Percentiles rank a stretch among this genome's conserved stretches.
Conservation (phyloP, 2,329 filamentous ascomycete genomes). For the Paraconiothyrium sp. region DNA sequence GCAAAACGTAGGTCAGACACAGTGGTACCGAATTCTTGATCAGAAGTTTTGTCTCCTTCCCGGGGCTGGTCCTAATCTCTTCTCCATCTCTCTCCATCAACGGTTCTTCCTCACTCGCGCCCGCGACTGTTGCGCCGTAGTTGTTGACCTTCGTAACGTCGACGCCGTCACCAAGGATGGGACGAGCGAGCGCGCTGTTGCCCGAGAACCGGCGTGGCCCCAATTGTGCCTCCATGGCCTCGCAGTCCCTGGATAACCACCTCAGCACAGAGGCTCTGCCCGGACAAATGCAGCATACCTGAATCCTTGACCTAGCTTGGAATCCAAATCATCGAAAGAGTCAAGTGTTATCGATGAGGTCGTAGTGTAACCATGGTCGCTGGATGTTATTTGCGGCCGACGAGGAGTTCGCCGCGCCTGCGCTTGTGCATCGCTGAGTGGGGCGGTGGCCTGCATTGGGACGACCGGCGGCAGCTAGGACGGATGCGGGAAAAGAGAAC, state of each 20-base stretch:
- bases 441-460: constrained; percentile 8
- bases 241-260: not conserved
- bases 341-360: constrained; percentile 15
- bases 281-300: not conserved
- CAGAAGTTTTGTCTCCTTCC: constrained; percentile 45
- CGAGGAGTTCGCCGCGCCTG: constrained; percentile 6
- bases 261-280: not conserved
- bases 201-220: constrained; percentile 44
- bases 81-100: constrained; percentile 33
- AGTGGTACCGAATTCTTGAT: constrained; percentile 59
- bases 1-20: constrained; percentile 63
- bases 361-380: constrained; percentile 15
- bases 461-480: constrained; percentile 1
- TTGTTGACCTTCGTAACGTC: constrained; percentile 31
- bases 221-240: constrained; percentile 39
- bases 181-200: constrained; percentile 35
- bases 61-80: constrained; percentile 35
- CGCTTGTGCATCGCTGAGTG: constrained; percentile 4
- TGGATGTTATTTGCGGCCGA: constrained; percentile 1
- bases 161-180: constrained; percentile 28
- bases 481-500: constrained; percentile 7
- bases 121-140: constrained; percentile 38
- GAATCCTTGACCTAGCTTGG: not conserved
- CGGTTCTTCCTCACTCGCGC: constrained; percentile 39
- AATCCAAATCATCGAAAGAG: not conserved